These are phyloP conservation scores for Xylariales sp. DNA, from an alignment of 2,329 filamentous ascomycete species.

Conservation along the genomic window DNA sequence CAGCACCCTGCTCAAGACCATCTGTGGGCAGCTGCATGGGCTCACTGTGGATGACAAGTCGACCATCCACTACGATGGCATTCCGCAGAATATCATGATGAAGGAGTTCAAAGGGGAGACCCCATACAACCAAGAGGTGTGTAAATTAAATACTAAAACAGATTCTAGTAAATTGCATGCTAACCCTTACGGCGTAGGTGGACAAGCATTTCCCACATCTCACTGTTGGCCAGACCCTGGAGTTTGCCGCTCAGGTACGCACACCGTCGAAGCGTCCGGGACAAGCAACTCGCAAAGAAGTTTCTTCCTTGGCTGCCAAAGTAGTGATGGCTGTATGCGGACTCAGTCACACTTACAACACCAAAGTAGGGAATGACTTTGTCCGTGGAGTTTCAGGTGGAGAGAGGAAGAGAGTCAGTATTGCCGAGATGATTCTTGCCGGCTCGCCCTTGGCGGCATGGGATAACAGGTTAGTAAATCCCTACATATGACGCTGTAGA, in stretches of 20 bases:
- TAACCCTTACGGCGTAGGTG: constrained; percentile 9
- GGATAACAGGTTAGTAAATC: constrained; percentile 57
- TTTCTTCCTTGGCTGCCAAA: constrained; percentile 57
- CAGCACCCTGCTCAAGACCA: constrained; percentile 47
- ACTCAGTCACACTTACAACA: constrained; percentile 66
- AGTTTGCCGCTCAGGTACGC: constrained; percentile 66
- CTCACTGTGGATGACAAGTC: constrained; percentile 9
- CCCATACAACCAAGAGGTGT: constrained; percentile 26
- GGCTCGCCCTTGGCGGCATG: constrained; percentile 42
- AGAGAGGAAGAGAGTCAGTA: constrained; percentile 75
- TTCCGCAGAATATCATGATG: constrained; percentile 47
- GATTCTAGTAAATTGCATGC: background rate
- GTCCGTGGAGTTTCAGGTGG: constrained; percentile 68
- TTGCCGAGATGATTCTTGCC: constrained; percentile 72
- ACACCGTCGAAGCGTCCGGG: constrained; percentile 62
- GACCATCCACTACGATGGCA: constrained; percentile 61
- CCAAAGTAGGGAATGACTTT: constrained; percentile 71
- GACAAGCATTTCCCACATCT: constrained; percentile 62
- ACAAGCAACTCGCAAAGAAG: constrained; percentile 57
- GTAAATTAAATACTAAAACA: background rate
- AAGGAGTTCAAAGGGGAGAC: constrained; percentile 55
- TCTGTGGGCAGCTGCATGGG: constrained; percentile 23
- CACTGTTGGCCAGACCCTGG: constrained; percentile 68
- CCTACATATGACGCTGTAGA: constrained; percentile 18
- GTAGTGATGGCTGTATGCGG: constrained; percentile 70